These are phyloP conservation scores for Exophiala dermatitidis DNA, from an alignment of 2,329 filamentous ascomycete species.

Conservation along the genomic window DNA sequence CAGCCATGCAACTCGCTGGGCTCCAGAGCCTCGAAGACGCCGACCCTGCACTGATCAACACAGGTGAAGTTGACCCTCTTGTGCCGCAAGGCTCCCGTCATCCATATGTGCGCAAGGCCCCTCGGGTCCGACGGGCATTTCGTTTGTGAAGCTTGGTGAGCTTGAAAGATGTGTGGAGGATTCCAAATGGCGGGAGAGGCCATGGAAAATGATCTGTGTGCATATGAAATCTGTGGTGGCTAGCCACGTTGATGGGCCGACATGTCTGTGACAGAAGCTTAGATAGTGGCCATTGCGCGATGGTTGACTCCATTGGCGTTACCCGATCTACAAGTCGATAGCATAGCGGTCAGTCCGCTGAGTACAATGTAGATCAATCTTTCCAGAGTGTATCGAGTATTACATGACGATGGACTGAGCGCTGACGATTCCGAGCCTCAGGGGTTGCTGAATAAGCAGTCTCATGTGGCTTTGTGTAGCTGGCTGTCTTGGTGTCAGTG, in stretches of 20 bases:
- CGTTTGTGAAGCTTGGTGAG: slow-evolving; percentile 6
- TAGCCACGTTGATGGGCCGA: not conserved
- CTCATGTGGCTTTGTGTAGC: too few relatives aligned
- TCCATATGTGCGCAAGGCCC: slow-evolving; percentile 35
- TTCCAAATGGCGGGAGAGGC: not conserved
- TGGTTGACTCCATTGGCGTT: too few relatives aligned
- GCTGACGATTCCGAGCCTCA: too few relatives aligned
- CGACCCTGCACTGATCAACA: slow-evolving; percentile 56
- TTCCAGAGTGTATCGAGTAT: too few relatives aligned
- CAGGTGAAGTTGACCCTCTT: slow-evolving; percentile 39
- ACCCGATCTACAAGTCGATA: too few relatives aligned
- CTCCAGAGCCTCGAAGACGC: slow-evolving; percentile 54
- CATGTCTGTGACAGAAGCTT: not conserved
- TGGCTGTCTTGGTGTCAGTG: too few relatives aligned
- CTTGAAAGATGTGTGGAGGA: not conserved
- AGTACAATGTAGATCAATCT: too few relatives aligned
- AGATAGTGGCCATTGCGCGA: not conserved
- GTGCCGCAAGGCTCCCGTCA: slow-evolving; percentile 38
- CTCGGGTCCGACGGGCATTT: not conserved
- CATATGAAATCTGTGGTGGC: not conserved
- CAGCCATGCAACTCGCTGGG: slow-evolving; percentile 59
- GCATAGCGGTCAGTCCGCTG: too few relatives aligned
- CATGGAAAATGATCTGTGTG: not conserved
- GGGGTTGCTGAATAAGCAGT: too few relatives aligned
- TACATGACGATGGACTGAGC: too few relatives aligned